phyloP scores from a whole-genome alignment of 1,284 basidiomycete species.

The Cryptococcus amylolentus region DNA sequence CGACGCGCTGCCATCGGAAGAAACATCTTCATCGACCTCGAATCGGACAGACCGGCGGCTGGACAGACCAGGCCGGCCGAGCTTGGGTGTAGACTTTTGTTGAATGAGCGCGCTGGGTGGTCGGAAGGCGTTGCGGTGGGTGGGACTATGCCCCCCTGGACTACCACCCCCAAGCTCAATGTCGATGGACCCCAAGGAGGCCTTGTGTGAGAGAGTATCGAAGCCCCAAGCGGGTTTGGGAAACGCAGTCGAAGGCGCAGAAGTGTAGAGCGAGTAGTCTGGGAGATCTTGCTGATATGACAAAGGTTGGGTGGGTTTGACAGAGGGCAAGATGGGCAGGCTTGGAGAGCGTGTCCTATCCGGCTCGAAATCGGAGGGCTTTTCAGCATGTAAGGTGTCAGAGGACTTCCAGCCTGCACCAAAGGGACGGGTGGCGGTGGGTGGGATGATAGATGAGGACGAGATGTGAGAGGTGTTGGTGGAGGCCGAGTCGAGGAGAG shows the following conservation, averaged over 20 bases:
- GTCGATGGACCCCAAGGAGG: neutral
- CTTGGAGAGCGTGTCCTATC: conserved; percentile 7
- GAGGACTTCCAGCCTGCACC: conserved; percentile 19
- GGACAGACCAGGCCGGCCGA: neutral
- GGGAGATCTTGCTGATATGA: conserved; percentile 2
- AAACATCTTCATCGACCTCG: conserved; percentile 5
- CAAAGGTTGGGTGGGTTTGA: too few species aligned
- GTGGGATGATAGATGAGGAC: neutral
- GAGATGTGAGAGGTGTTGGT: neutral
- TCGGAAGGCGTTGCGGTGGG: neutral
- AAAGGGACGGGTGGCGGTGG: conserved; percentile 9
- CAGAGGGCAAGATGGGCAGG: neutral
- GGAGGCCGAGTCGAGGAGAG: conserved; percentile 2
- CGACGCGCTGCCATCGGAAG: neutral
- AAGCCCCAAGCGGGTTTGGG: neutral
- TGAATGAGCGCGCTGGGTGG: conserved; percentile 2
- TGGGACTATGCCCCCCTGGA: neutral
- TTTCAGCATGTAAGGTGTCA: neutral
- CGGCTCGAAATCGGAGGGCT: neutral
- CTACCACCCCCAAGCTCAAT: conserved; percentile 5
- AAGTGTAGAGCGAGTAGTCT: neutral
- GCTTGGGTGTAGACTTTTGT: conserved; percentile 8
- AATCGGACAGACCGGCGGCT: conserved; percentile 1
- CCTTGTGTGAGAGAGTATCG: neutral
- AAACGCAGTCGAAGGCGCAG: neutral